Base-by-base conservation (phyloP, 2,329 filamentous ascomycete species). In the Exutisphaerella laricina region DNA sequence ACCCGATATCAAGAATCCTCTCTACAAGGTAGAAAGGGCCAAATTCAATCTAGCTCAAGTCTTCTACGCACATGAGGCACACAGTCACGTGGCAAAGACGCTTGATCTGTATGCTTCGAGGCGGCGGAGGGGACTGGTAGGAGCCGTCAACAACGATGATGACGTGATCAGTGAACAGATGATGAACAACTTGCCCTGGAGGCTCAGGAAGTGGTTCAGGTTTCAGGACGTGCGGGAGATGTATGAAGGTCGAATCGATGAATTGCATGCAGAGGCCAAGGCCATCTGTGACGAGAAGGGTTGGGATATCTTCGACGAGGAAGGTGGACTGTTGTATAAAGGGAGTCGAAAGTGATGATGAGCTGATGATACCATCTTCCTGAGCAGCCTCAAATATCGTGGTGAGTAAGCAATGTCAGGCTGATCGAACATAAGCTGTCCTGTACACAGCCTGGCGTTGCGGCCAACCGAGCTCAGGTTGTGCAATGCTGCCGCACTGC, bases 241-340 rank as follows among this genome's bases (percentile, higher is more conserved):
- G 51, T 62, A 54, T 38, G 55, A 55, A 38, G 44, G 48, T 9
- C 28, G 58, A 23, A 35, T 59, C 7, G 44, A 51, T 9, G 45
- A 36, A 10, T 29, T 60, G 42, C 46, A 48, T 40, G 22, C 25
- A 10, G 40, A 56, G 32, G 59, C 58, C n/a, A 58, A 50, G 52
- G 28, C 33, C 16, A 51, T 61, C 25, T 58, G 55, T 35, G 60
- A 63, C 37, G 41, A 50, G 32, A 31, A 56, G 20, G 51, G 46
- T 6, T 58, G 58, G 53, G 53, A 61, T 36, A 20, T 63, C 7
- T 50, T 50, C 33, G 53, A 56, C 36, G 35, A 48, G 7, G 33
- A 54, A 8, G 51, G 47, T 8, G 51, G 41, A 3, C 23, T 60
- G 43, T 26, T 63, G 21, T 61, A 61, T 33, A 52, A 47, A 31